Evolutionary conservation across 495 filamentous ascomycete species (phyloP).

Genomic region (Schizothecium vesticola): DNA sequence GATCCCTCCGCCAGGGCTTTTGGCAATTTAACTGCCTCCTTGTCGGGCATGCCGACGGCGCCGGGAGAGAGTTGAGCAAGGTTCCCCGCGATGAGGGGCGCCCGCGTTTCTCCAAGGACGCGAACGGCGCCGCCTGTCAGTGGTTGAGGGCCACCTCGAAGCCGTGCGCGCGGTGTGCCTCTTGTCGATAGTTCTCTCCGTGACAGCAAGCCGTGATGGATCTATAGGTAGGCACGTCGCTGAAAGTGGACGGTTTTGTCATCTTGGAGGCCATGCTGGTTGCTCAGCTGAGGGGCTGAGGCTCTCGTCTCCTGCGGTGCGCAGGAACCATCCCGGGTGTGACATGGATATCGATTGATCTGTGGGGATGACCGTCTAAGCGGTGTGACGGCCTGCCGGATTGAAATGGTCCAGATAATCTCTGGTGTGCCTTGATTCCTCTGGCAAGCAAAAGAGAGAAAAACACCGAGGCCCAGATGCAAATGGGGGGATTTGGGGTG

Average conservation of each 20-base stretch:
- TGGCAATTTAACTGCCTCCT: background rate
- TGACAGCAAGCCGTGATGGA: background rate
- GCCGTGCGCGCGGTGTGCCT: background rate
- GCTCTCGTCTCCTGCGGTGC: background rate
- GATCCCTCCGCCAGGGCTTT: background rate
- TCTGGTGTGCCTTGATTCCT: background rate
- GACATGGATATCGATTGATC: background rate
- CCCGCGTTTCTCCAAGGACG: background rate
- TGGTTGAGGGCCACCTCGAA: background rate
- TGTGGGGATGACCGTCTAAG: background rate
- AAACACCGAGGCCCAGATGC: no score
- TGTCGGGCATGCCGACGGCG: background rate
- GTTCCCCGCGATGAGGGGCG: background rate
- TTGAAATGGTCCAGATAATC: background rate
- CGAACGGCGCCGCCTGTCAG: background rate
- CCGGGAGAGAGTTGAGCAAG: background rate
- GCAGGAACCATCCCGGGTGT: background rate
- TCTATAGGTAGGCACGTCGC: background rate
- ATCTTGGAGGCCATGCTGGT: background rate
- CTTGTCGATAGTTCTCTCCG: background rate
- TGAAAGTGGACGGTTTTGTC: background rate
- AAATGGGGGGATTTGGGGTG: background rate
- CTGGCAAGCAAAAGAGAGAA: background rate
- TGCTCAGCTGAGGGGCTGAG: background rate
- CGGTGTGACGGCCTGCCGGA: background rate